These are phyloP conservation scores for Starmera dryadoides DNA, from an alignment of 805 yeast species.

Conservation along the genomic window DNA sequence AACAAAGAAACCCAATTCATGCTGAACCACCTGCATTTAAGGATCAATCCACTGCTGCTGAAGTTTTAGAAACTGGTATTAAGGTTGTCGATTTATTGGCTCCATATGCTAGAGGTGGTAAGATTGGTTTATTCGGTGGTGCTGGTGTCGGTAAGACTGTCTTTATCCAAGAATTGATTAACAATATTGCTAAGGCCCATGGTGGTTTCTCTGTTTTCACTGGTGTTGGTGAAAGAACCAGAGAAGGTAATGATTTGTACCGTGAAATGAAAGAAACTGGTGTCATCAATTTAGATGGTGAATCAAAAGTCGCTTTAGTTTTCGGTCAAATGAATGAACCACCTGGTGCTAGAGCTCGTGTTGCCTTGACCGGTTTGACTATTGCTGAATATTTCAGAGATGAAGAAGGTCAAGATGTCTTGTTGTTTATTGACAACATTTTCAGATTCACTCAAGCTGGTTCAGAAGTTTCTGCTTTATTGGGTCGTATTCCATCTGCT, in stretches of 20 bases:
- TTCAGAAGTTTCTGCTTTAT: constrained; percentile 99
- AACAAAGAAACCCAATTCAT: constrained; percentile 95
- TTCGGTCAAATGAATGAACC: constrained; percentile 99
- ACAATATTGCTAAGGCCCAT: constrained; percentile 99
- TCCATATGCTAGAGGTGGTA: constrained; percentile 99
- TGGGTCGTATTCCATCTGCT: constrained; percentile 99
- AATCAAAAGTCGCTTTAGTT: constrained; percentile 97
- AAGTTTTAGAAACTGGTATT: constrained; percentile 98
- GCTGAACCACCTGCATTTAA: constrained; percentile 95
- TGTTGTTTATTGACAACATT: constrained; percentile 98
- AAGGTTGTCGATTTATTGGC: constrained; percentile 99
- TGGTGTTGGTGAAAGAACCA: constrained; percentile 99
- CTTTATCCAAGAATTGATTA: constrained; percentile 98
- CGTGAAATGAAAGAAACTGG: constrained; percentile 99
- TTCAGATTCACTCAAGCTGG: constrained; percentile 99
- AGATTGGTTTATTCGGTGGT: constrained; percentile 99
- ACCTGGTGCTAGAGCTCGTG: constrained; percentile 99
- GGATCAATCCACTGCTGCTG: constrained; percentile 97
- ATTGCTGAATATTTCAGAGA: constrained; percentile 99
- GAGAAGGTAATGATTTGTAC: constrained; percentile 99
- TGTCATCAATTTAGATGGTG: constrained; percentile 99
- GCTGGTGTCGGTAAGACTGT: constrained; percentile 99
- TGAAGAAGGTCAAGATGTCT: constrained; percentile 99
- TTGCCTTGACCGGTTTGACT: constrained; percentile 98
- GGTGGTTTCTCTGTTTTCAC: constrained; percentile 99